These are phyloP conservation scores for Dryas drummondii DNA, from an alignment of 306 rosid genomes.

Conservation along the genomic window DNA sequence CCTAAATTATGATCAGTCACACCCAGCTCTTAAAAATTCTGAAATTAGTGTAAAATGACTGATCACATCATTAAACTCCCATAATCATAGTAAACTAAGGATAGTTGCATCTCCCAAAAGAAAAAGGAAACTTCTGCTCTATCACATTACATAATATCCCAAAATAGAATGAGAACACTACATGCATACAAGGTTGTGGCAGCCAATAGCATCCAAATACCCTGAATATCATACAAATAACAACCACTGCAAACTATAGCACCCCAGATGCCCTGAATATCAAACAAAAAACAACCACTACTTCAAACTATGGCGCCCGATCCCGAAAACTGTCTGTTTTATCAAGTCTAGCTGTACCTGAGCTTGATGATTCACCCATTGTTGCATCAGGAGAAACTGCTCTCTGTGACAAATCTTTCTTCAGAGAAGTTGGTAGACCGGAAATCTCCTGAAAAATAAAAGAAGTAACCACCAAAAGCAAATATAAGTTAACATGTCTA, in stretches of 20 bases:
- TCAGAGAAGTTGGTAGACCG: slow-evolving; percentile 68
- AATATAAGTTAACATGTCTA: neutral
- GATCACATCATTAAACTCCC: neutral
- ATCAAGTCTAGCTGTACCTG: slow-evolving; percentile 82
- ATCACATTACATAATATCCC: neutral
- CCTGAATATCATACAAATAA: neutral
- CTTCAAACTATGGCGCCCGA: slow-evolving; percentile 39
- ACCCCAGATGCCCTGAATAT: slow-evolving; percentile 34
- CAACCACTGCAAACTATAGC: slow-evolving; percentile 30
- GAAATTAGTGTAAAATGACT: neutral
- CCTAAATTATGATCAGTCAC: no score
- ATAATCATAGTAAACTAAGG: neutral
- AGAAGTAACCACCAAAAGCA: slow-evolving; percentile 19
- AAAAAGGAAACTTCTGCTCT: neutral
- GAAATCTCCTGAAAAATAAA: slow-evolving; percentile 70
- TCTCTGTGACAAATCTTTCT: slow-evolving; percentile 63
- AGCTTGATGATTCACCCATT: slow-evolving; percentile 93
- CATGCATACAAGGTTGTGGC: neutral
- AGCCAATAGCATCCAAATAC: neutral
- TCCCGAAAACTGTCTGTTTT: slow-evolving; percentile 72
- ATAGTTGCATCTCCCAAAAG: neutral
- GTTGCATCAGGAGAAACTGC: slow-evolving; percentile 90
- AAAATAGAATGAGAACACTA: neutral
- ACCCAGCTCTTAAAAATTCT: no score
- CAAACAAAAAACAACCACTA: neutral